Base-by-base conservation (phyloP, 2,329 filamentous ascomycete genomes). In the Zarea fungicola region DNA sequence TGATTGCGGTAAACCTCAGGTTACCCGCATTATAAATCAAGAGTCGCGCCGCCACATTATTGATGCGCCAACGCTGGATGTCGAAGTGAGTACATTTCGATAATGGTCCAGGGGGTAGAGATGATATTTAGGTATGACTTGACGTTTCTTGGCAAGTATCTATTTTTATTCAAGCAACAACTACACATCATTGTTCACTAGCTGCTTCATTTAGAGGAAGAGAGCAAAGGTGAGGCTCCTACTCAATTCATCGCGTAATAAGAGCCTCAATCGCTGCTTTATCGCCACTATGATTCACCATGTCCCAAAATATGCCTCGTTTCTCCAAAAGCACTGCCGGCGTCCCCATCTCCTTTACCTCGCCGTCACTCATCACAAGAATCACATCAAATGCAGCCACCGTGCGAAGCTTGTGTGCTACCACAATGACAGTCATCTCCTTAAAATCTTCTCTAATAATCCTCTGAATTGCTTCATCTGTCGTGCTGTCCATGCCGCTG, bases 221-320 rank as follows among this genome's bases (percentile, higher is more conserved):
- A n/a, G n/a, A n/a, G n/a, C n/a, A n/a, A n/a, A n/a, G n/a, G n/a
- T n/a, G n/a, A n/a, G n/a, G n/a, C n/a, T n/a, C n/a, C n/a, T n/a
- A n/a, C n/a, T n/a, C n/a, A n/a, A n/a, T n/a, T n/a, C n/a, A n/a
- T n/a, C n/a, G n/a, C n/a, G n/a, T n/a, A n/a, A n/a, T n/a, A n/a
- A n/a, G n/a, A n/a, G n/a, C n/a, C n/a, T n/a, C n/a, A n/a, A n/a
- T n/a, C n/a, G n/a, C n/a, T n/a, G n/a, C n/a, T n/a, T n/a, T n/a
- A 34, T 40, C 34, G 10, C 25, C 34, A 37, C 43, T 46, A 16
- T 46, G 6, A 11, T 62, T 41, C 52, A 54, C 45, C 39, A 49
- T 35, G n/a, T 45, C 26, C 39, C 44, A 48, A 23, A 52, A 52
- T 3, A 29, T 7, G 5, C 46, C 36, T 4, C 42, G 13, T 22